Evolutionary conservation across 306 rosid genomes (phyloP).

Genomic region (Acacia crassicarpa): DNA sequence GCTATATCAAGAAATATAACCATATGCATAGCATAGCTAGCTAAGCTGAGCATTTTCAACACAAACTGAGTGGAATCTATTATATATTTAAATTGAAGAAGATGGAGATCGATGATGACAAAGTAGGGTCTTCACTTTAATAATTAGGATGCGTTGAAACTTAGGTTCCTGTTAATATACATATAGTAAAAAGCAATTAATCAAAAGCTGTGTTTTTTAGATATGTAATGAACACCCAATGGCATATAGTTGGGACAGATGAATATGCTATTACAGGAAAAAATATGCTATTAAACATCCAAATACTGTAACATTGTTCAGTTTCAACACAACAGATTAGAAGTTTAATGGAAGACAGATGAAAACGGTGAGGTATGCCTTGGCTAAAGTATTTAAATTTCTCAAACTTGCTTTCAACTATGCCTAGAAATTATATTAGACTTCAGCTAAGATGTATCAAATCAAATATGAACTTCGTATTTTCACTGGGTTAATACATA

Average conservation of each 20-base stretch:
- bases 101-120: neutral
- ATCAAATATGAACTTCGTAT: no score
- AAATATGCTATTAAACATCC: no score
- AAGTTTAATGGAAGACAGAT: no score
- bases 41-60: neutral
- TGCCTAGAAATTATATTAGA: no score
- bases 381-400: no score
- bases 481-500: no score
- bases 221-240: conserved; percentile 4
- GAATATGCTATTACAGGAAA: no score
- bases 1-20: conserved; percentile 4
- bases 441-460: no score
- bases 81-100: conserved; percentile 23
- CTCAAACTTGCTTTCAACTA: no score
- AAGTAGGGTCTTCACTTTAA: neutral
- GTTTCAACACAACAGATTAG: no score
- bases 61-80: neutral
- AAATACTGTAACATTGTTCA: no score
- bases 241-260: conserved; percentile 7
- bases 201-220: neutral
- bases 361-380: no score
- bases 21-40: neutral
- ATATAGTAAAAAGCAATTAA: neutral
- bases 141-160: neutral
- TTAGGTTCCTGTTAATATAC: neutral